Conservation (phyloP, 305 asterid species). For the Withania somnifera region DNA sequence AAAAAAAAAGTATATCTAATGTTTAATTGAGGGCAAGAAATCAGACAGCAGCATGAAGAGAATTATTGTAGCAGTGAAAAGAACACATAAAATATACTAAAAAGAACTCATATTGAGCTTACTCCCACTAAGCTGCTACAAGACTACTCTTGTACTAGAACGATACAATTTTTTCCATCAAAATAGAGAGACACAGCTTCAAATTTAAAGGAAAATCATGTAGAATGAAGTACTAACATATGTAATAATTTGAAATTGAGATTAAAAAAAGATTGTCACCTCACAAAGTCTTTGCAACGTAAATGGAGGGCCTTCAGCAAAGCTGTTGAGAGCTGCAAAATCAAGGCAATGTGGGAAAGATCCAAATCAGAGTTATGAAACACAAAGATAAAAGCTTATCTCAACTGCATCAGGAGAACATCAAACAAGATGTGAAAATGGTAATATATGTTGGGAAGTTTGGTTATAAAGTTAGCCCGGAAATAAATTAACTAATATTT, state of each 20-base stretch:
- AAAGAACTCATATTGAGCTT: neutral
- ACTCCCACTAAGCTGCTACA: neutral
- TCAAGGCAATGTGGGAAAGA: neutral
- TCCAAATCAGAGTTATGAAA: neutral
- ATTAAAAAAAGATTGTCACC: constrained; percentile 25
- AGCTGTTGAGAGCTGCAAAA: constrained; percentile 70
- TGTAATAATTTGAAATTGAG: neutral
- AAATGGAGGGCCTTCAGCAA: constrained; percentile 85
- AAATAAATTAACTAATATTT: neutral
- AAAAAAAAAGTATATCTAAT: neutral
- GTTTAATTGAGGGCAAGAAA: neutral
- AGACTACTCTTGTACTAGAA: neutral
- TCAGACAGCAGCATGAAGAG: neutral
- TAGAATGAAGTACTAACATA: neutral
- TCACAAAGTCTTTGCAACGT: constrained; percentile 94
- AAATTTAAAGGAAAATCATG: neutral
- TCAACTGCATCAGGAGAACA: neutral
- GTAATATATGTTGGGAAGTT: neutral
- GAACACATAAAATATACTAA: neutral
- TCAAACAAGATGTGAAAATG: neutral
- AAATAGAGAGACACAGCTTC: neutral
- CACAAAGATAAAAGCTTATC: neutral
- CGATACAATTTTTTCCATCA: neutral
- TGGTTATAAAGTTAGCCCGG: neutral
- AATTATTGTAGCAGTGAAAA: neutral